Base-by-base conservation (phyloP, 2,329 filamentous ascomycete species). In the Phialocephala subalpina region DNA sequence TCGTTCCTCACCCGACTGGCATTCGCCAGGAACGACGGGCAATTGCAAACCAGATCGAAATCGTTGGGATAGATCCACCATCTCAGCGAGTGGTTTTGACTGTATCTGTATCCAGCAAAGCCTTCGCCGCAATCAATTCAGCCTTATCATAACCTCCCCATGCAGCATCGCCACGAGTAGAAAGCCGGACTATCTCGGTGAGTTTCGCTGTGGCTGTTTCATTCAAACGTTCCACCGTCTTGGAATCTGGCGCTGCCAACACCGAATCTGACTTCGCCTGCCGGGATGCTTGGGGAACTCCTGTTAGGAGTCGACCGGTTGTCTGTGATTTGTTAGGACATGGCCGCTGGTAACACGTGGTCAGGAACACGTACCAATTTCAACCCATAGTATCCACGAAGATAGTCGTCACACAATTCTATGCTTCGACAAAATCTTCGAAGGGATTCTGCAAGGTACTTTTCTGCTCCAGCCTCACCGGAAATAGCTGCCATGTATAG, bases 321-420 rank as follows among this genome's bases (percentile, higher is more conserved):
- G 73, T 73, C 74, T 79, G 72, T 75, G 56, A 66, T 70, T 65
- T 64, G 68, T 74, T 67, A 74, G 58, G 35, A 62, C 27, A 18
- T 36, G 60, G 22, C 57, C 58, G 25, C 60, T 65, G 25, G 53
- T 20, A 22, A 29, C 6, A 63, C 29, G 11, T 33, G 25, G 40
- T 8, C 2, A 27, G 45, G 42, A 45, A 22, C 14, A 74, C 86
- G 74, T 79, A 94, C 90, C 78, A 94, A 78, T 77, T 95, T 96
- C 66, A 99, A 82, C 7, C 96, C 96, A 78, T 97, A 98, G 78
- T 94, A 97, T 0, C 94, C 96, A 67, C 96, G 89, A 68, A 98
- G 80, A 77, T 97, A 98, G 76, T 94, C 90, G 73, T 97, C 92
- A 75, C 96, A 98, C 60, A 99, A 86, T 80, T 99, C 96, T 70